A percentile compares a stretch with the other conserved stretches of the same genome.
Conservation (phyloP, 305 asterid species). For the Rubia peregrina region DNA sequence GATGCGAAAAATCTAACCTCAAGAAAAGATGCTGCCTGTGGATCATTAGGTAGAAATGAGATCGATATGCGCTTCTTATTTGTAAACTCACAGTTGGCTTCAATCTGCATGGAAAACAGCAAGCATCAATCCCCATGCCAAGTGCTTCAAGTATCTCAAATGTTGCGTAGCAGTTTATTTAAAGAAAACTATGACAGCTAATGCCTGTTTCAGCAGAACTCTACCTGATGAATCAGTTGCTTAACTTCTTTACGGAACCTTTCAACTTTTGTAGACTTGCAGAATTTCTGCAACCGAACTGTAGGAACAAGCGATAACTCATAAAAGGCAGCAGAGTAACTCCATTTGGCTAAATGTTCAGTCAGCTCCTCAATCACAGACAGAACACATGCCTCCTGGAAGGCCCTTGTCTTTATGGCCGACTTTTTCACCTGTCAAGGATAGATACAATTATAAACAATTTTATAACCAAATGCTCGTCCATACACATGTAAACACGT, state of each 20-base stretch:
- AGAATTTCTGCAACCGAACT: constrained; percentile 61
- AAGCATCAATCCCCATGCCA: constrained; percentile 20
- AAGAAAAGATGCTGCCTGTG: constrained; percentile 61
- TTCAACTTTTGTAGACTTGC: constrained; percentile 80
- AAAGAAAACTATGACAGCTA: not conserved
- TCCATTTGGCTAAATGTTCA: constrained; percentile 90
- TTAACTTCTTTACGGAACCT: constrained; percentile 77
- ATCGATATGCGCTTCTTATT: constrained; percentile 59
- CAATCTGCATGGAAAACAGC: constrained; percentile 45
- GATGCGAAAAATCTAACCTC: constrained; percentile 47
- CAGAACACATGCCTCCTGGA: constrained; percentile 87
- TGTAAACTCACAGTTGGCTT: constrained; percentile 59
- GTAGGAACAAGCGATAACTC: constrained; percentile 75
- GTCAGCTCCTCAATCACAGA: constrained; percentile 80
- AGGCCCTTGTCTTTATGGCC: constrained; percentile 70
- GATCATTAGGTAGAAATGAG: constrained; percentile 68
- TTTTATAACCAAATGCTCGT: not conserved
- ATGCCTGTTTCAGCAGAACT: not conserved
- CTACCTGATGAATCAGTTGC: constrained; percentile 67
- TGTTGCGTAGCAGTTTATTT: constrained; percentile 5
- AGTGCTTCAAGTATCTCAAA: constrained; percentile 11
- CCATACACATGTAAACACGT: not conserved
- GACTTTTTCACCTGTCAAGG: constrained; percentile 63
- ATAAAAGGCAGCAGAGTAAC: constrained; percentile 70
- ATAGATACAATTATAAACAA: constrained; percentile 6